Percentiles rank a stretch among this genome's conserved stretches.
Conservation (phyloP, 345 rosid genomes). For the Gossypium herbaceum region DNA sequence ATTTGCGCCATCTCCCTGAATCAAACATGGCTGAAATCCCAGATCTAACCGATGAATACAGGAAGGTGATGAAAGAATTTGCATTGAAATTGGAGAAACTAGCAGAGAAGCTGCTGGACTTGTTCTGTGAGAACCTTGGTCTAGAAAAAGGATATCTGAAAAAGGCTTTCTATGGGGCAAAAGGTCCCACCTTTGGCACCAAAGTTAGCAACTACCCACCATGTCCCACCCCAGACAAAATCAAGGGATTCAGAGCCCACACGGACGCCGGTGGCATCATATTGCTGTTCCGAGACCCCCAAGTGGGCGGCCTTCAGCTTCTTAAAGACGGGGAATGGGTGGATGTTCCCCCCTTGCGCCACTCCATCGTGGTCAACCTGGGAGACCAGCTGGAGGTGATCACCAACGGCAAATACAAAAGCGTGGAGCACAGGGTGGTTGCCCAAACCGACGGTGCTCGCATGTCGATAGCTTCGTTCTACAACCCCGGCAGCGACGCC, state of each 20-base stretch:
- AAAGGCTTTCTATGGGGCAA: conserved; percentile 59
- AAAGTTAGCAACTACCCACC: conserved; percentile 96
- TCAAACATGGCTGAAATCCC: conserved; percentile 63
- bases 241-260: conserved; percentile 91
- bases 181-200: conserved; percentile 82
- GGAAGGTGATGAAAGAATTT: conserved; percentile 74
- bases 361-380: conserved; percentile 84
- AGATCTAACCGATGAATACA: conserved; percentile 74
- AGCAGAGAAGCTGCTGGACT: conserved; percentile 72
- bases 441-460: conserved; percentile 68
- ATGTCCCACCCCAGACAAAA: conserved; percentile 78
- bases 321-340: conserved; percentile 86
- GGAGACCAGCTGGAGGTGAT: conserved; percentile 98
- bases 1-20: conserved; percentile 63
- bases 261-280: conserved; percentile 97
- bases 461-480: conserved; percentile 93
- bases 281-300: conserved; percentile 78
- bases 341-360: conserved; percentile 91
- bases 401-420: conserved; percentile 89
- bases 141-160: conserved; percentile 72
- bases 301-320: conserved; percentile 91
- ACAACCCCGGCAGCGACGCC: conserved; percentile 88
- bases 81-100: conserved; percentile 64
- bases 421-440: conserved; percentile 82
- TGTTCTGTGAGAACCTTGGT: conserved; percentile 84